A percentile compares a stretch with the other conserved stretches of the same genome.
Conservation (phyloP, 225 moss, liverwort and hornwort species). For the Lunularia cruciata region DNA sequence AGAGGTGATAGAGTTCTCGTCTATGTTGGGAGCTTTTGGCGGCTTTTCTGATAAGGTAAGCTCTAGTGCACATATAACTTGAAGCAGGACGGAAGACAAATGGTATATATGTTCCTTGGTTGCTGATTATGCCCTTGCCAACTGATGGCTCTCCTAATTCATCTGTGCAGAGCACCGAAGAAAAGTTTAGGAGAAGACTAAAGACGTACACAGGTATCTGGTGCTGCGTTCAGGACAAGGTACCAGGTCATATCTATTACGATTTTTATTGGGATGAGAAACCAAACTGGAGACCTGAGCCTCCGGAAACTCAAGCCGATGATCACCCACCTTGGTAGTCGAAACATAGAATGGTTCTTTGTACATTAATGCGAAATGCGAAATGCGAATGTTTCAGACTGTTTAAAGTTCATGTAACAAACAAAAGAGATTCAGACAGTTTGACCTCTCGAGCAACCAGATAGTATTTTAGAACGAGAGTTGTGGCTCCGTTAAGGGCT, state of each 20-base stretch:
- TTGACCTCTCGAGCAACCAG: background rate
- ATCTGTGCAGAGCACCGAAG: slow-evolving; percentile 46
- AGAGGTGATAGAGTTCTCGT: slow-evolving; percentile 74
- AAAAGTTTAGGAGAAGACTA: slow-evolving; percentile 58
- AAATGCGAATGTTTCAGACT: background rate
- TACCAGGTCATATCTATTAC: slow-evolving; percentile 89
- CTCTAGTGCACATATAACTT: background rate
- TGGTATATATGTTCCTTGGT: background rate
- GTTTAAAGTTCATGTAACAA: background rate
- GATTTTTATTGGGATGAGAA: slow-evolving; percentile 90
- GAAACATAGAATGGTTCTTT: background rate
- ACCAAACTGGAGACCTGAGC: slow-evolving; percentile 71
- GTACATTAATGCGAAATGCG: slow-evolving; percentile 10
- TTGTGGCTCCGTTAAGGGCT: background rate
- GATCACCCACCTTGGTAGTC: slow-evolving; percentile 70
- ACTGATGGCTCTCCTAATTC: background rate
- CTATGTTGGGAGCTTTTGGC: slow-evolving; percentile 65
- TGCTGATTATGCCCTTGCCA: too few species aligned
- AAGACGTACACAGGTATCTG: slow-evolving; percentile 88
- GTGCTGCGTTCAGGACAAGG: slow-evolving; percentile 78
- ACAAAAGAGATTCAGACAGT: background rate
- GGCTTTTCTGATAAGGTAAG: slow-evolving; percentile 64
- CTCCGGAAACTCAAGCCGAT: slow-evolving; percentile 59
- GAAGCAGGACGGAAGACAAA: background rate
- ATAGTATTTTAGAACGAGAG: background rate